Conservation (phyloP, 2,329 filamentous ascomycete species). For the Botryosphaeria dothidea region DNA sequence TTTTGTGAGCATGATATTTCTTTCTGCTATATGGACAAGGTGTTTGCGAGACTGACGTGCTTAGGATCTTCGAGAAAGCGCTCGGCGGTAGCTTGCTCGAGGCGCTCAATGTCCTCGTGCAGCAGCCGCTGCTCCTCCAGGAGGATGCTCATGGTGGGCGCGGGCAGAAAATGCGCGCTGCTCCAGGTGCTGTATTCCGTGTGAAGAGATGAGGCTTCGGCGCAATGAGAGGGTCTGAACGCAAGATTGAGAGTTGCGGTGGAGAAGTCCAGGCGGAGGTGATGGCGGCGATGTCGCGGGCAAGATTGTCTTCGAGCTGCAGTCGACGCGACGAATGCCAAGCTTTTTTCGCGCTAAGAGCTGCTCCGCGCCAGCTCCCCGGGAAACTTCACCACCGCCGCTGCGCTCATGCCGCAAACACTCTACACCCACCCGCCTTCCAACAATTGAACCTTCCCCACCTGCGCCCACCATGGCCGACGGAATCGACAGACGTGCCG, state of each 20-base stretch:
- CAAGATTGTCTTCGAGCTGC: not conserved
- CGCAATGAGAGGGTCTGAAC: too few relatives aligned
- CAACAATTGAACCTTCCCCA: not conserved
- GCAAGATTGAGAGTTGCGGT: not conserved
- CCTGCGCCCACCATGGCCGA: constrained; percentile 73
- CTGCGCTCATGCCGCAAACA: constrained; percentile 14
- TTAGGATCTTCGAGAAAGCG: constrained; percentile 85
- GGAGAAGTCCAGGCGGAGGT: not conserved
- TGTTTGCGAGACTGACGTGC: constrained; percentile 60
- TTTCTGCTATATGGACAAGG: too few relatives aligned
- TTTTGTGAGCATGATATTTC: not conserved
- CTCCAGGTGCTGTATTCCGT: not conserved
- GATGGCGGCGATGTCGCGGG: constrained; percentile 4
- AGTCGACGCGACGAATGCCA: constrained; percentile 8
- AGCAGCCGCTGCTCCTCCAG: constrained; percentile 92
- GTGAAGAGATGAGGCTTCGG: too few relatives aligned
- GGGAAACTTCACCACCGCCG: constrained; percentile 18
- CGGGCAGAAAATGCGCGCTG: not conserved
- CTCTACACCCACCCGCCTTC: not conserved
- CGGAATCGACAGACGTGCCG: constrained; percentile 85
- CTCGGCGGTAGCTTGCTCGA: constrained; percentile 92
- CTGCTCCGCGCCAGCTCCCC: constrained; percentile 12
- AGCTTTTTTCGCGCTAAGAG: constrained; percentile 1
- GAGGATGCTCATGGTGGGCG: constrained; percentile 60
- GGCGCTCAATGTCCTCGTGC: constrained; percentile 93